Base-by-base conservation (phyloP, 2,329 filamentous ascomycete genomes). In the Catunica adiposa region DNA sequence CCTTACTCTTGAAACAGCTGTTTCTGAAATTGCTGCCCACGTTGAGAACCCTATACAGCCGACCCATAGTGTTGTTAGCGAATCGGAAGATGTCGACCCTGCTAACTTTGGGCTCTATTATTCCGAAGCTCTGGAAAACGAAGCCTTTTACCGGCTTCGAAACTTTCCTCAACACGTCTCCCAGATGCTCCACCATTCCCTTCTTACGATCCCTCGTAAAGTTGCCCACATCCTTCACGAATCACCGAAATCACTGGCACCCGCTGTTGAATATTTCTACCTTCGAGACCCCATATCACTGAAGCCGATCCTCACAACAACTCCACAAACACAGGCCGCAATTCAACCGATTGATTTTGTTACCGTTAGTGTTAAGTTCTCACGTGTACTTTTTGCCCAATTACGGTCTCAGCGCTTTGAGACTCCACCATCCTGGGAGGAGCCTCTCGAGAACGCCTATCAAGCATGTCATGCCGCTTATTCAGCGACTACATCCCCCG, bases 191-290 rank as follows among this genome's bases (percentile, higher is more conserved):
- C 92, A 98, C 66, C 76, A 84, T 63, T 77, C 86, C 0, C 68
- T 82, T 3, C 71, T 88, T 25, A 83, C 78, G 0, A 74, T 98
- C 31, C 92, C 92, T 0, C 80, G 92, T 58, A 89, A 83, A 61
- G 70, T 95, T 26, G 90, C 89, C 5, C 83, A 83, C 61, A 73
- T 97, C 38, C 70, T 98, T 1, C 85, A 90, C 62, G 70, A 78
- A 46, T 79, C 82, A 22, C 86, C 89, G 0, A 77, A 82, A 15
- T 82, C 85, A 58, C 81, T 97, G 57, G 83, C 89, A 1, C 81
- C 89, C 0, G 89, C 88, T 1, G 79, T 90, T 2, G 94, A 98
- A 67, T 82, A 85, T 0, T 97, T 98, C 67, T 97, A 97, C 66
- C 76, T 95, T 14, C 82, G 92, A 59, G 89, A 97, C 63, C 83